These are phyloP conservation scores for Hemisphaericaspora subhashii DNA, from an alignment of 1,139 yeast species.

Conservation along the genomic window DNA sequence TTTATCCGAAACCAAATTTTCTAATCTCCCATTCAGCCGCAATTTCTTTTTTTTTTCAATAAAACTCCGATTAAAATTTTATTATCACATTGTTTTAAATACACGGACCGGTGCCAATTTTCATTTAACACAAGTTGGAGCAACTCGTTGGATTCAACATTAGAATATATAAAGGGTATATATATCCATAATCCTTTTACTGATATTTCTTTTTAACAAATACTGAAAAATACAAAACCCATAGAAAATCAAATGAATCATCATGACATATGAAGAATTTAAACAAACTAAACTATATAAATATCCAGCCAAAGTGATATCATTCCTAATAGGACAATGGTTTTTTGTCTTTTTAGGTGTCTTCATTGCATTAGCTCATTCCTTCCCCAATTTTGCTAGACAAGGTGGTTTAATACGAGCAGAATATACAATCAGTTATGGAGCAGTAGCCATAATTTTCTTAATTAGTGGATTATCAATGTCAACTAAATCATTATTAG, in stretches of 20 bases:
- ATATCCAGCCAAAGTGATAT: constrained; percentile 17
- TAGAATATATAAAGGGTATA: no score
- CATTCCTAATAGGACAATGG: constrained; percentile 55
- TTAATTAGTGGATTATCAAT: constrained; percentile 78
- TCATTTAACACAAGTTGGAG: no score
- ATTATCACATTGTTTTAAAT: no score
- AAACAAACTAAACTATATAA: constrained; percentile 13
- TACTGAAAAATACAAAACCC: no score
- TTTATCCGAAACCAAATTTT: not conserved
- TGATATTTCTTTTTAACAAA: no score
- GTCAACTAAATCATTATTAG: constrained; percentile 58
- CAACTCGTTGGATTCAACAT: no score
- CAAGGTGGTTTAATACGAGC: constrained; percentile 77
- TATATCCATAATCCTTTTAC: no score
- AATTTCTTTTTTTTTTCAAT: no score
- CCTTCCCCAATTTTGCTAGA: constrained; percentile 79
- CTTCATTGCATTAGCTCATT: constrained; percentile 71
- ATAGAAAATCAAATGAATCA: not conserved
- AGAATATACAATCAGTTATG: constrained; percentile 76
- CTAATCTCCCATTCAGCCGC: no score
- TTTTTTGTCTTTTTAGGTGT: constrained; percentile 71
- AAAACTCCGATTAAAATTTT: no score
- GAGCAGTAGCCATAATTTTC: constrained; percentile 85
- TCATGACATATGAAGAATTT: constrained; percentile 8
- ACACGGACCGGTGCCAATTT: no score